Base-by-base conservation (phyloP, 371 early-diverging fungal species). In the Zancudomyces culisetae region DNA sequence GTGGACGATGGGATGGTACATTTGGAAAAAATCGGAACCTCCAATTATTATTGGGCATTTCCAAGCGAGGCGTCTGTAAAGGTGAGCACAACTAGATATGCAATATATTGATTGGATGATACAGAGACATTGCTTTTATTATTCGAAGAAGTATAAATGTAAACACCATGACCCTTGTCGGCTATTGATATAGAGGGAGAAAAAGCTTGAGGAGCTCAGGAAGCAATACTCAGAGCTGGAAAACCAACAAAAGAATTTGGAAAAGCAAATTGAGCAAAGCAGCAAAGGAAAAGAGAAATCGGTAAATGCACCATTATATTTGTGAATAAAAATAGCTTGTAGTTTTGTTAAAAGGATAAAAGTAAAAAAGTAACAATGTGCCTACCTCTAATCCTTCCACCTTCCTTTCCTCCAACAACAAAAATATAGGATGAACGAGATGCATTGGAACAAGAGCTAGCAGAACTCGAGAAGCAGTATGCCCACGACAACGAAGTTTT, bases 11-110 rank as follows among this genome's bases (percentile, higher is more conserved):
- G 77, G 22, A 56, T 88, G 24, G 88, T 90, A 12, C 71, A 68
- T n/a, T 62, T 65, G n/a, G 94, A 98, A 55, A 95, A 91, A 68
- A 84, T 92, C 49, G 98, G 92, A 8, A 78, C 80, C 13, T 81
- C 85, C 12, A 94, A 85, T 55, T 90, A 84, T 59, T 96, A 71
- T 60, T 98, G 96, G 96, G 74, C 83, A 4, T 95, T 88, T 59
- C 87, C 87, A 1, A 83, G 87, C 54, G 70, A 83, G 29, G 75
- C 79, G 1, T 64, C 72, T 4, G 72, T 79, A 55, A 60, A 69
- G 22, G 85, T 78, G 64, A 57, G 64, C 21, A 45, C 45, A 10
- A 24, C 45, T 27, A 10, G 26, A 18, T 24, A 26, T 30, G 58
- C 60, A 57, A 54, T 24, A 26, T 42, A 42, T n/a, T 15, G 42